These are phyloP conservation scores for Nakaseomyces kungkrabaensis DNA, from an alignment of 1,139 yeast genomes.

Conservation along the genomic window DNA sequence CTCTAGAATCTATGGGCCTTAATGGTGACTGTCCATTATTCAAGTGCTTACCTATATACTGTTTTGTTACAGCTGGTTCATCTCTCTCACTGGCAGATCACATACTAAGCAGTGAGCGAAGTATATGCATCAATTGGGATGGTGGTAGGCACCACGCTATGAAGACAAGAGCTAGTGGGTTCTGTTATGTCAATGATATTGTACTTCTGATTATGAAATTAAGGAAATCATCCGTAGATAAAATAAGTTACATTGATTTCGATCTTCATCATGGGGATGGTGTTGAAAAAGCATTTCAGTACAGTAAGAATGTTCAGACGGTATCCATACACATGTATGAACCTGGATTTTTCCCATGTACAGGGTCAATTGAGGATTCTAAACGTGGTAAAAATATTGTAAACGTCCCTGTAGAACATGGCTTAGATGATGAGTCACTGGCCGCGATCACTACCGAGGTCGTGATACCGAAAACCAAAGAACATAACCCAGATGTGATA, in stretches of 20 bases:
- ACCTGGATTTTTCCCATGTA: conserved; percentile 64
- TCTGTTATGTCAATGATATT: conserved; percentile 64
- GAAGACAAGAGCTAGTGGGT: conserved; percentile 52
- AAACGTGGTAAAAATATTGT: conserved; percentile 34
- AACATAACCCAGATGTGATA: conserved; percentile 41
- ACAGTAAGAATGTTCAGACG: conserved; percentile 47
- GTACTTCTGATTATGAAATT: conserved; percentile 45
- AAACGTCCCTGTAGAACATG: conserved; percentile 51
- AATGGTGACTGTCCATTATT: conserved; percentile 60
- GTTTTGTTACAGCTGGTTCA: conserved; percentile 46
- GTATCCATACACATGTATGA: conserved; percentile 58
- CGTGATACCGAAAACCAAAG: conserved; percentile 36
- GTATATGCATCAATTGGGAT: conserved; percentile 57
- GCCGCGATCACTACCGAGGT: conserved; percentile 33
- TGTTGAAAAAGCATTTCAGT: conserved; percentile 55
- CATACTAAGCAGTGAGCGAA: conserved; percentile 17
- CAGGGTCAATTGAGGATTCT: conserved; percentile 39
- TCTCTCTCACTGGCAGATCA: conserved; percentile 42
- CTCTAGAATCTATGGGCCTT: neutral
- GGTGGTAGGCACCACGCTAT: conserved; percentile 74
- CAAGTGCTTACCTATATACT: conserved; percentile 43
- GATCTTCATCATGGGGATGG: conserved; percentile 81
- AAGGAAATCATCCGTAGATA: conserved; percentile 36
- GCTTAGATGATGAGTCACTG: conserved; percentile 42
- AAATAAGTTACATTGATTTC: conserved; percentile 54